Conservation (phyloP, 2,329 filamentous ascomycete species). For the Cordyceps fumosorosea region DNA sequence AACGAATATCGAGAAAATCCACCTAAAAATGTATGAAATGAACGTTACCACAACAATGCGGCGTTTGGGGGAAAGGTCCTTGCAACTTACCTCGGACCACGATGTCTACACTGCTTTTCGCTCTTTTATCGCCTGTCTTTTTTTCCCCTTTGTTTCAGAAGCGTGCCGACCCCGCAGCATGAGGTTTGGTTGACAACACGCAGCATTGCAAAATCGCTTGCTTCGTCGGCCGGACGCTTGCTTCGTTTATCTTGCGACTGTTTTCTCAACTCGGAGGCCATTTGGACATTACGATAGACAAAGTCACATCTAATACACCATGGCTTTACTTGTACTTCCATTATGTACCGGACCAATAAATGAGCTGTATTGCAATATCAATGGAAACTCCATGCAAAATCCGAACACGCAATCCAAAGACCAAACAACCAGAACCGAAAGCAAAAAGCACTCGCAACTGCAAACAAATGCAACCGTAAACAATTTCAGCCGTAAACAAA, state of each 20-base stretch:
- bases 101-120: conserved; percentile 9
- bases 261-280: background rate
- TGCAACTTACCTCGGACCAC: background rate
- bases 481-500: background rate
- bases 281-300: conserved; percentile 10
- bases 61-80: conserved; percentile 10
- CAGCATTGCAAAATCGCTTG: background rate
- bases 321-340: background rate
- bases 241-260: background rate
- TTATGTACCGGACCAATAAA: background rate
- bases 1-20: background rate
- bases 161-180: background rate
- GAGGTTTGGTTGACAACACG: background rate
- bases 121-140: background rate
- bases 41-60: conserved; percentile 9
- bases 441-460: background rate
- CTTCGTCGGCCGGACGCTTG: background rate
- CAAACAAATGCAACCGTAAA: background rate
- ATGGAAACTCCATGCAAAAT: background rate
- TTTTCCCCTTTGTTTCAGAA: background rate
- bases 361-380: conserved; percentile 1
- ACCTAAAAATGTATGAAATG: conserved; percentile 10
- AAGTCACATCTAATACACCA: conserved; percentile 10
- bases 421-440: background rate
- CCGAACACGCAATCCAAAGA: background rate